Evolutionary conservation across 257 asterid species (phyloP).

Genomic region (Solanum tacnaense): DNA sequence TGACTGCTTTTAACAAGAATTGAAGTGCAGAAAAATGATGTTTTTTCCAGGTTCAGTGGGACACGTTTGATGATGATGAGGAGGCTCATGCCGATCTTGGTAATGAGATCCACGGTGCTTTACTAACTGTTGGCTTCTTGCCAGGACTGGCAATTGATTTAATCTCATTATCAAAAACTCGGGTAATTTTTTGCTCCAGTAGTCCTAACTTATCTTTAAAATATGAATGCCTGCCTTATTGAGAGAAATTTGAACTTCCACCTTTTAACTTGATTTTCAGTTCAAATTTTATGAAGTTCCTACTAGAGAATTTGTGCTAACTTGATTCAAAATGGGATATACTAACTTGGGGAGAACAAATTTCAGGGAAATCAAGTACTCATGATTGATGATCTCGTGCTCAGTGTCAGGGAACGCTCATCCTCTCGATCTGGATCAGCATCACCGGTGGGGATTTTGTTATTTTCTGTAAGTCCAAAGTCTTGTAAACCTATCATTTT

Average conservation of each 20-base stretch:
- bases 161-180: slow-evolving; percentile 27
- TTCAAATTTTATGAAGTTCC: background rate
- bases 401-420: slow-evolving; percentile 44
- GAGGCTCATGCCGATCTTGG: slow-evolving; percentile 2
- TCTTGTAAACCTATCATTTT: background rate
- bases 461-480: slow-evolving; percentile 50
- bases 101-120: slow-evolving; percentile 29
- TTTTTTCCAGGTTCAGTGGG: slow-evolving; percentile 65
- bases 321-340: background rate
- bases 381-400: slow-evolving; percentile 53
- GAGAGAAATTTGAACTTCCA: background rate
- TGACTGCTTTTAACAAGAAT: background rate
- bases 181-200: background rate
- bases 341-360: background rate
- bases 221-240: background rate
- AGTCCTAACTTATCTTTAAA: background rate
- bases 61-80: slow-evolving; percentile 29
- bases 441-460: slow-evolving; percentile 66
- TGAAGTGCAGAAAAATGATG: background rate
- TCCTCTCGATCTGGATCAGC: slow-evolving; percentile 40
- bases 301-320: background rate
- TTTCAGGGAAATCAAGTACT: slow-evolving; percentile 19
- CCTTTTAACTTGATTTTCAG: background rate
- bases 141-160: slow-evolving; percentile 56
- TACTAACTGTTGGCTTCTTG: slow-evolving; percentile 63